Conservation (phyloP, 148 eudicot genomes). For the Chenopodium suecicum region DNA sequence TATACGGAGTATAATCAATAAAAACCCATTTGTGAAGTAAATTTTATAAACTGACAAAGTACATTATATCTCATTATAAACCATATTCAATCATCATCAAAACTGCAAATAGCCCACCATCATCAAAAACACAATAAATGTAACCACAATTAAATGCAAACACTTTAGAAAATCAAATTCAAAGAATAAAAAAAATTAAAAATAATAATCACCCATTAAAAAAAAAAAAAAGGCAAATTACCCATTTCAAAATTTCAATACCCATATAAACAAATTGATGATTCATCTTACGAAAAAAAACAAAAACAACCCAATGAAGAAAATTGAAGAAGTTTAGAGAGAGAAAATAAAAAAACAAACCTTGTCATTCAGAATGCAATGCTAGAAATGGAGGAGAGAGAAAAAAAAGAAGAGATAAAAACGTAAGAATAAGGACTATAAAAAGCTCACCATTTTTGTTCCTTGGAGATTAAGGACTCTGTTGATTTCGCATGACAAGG, state of each 20-base stretch:
- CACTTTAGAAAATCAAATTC: not conserved
- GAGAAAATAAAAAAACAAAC: not conserved
- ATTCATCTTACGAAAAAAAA: not conserved
- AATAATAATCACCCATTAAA: not conserved
- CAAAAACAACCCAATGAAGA: not conserved
- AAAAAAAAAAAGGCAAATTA: not conserved
- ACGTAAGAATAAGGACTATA: slow-evolving; percentile 21
- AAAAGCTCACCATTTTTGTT: slow-evolving; percentile 6
- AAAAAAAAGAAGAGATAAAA: not conserved
- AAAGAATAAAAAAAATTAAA: not conserved
- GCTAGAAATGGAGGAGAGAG: slow-evolving; percentile 32
- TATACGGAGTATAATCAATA: not conserved
- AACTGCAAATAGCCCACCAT: not conserved
- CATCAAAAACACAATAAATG: slow-evolving; percentile 4
- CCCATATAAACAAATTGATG: slow-evolving; percentile 5
- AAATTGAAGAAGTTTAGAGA: not conserved
- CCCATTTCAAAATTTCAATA: not conserved
- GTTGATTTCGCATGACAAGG: slow-evolving; percentile 21
- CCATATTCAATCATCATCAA: slow-evolving; percentile 16
- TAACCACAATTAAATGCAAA: slow-evolving; percentile 2
- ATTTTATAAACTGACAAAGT: too few relatives aligned
- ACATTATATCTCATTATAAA: not conserved
- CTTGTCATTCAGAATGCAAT: not conserved
- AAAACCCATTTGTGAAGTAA: not conserved
- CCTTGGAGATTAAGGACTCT: slow-evolving; percentile 8